A percentile compares a stretch with the other conserved stretches of the same genome.
phyloP scores from a whole-genome alignment of 1,139 yeast species.

The Ogataea hybrid region DNA sequence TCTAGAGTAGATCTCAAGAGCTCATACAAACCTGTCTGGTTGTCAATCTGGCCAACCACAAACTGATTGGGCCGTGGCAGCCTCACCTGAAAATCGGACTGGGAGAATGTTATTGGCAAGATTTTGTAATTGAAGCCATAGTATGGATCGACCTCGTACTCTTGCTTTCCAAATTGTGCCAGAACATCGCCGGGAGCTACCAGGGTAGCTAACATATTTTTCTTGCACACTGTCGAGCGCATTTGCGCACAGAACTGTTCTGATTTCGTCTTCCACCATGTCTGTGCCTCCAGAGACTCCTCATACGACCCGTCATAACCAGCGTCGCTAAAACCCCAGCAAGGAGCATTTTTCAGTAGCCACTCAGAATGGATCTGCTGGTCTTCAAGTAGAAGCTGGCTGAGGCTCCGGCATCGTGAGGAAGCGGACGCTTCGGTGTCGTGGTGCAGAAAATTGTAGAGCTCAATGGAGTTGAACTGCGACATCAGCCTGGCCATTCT shows the following conservation, averaged over 20 bases:
- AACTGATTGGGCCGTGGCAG: constrained; percentile 32
- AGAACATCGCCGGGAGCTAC: constrained; percentile 28
- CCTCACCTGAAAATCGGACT: constrained; percentile 3
- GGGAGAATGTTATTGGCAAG: constrained; percentile 18
- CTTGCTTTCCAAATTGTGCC: constrained; percentile 3
- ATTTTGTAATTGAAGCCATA: constrained; percentile 35
- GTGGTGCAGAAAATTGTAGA: constrained; percentile 42
- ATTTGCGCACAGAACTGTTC: constrained; percentile 34
- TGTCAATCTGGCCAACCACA: constrained; percentile 32
- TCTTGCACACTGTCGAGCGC: constrained; percentile 25
- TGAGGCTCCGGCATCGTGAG: constrained; percentile 44
- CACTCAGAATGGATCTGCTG: constrained; percentile 34
- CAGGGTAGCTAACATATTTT: constrained; percentile 35
- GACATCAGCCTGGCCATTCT: constrained; percentile 39
- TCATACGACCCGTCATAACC: constrained; percentile 29
- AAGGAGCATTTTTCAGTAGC: constrained; percentile 38
- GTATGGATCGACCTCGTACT: constrained; percentile 7
- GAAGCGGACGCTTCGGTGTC: constrained; percentile 37
- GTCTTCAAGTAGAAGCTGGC: constrained; percentile 39
- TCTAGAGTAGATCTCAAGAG: constrained; percentile 21
- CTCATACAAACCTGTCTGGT: constrained; percentile 27
- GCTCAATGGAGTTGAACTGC: constrained; percentile 45
- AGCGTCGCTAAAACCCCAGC: constrained; percentile 31
- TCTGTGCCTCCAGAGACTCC: constrained; percentile 31
- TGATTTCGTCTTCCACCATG: constrained; percentile 43